Percentiles rank a stretch among this genome's conserved stretches.
Conservation (phyloP, 2,329 filamentous ascomycete genomes). For the Elsinoe ampelina region DNA sequence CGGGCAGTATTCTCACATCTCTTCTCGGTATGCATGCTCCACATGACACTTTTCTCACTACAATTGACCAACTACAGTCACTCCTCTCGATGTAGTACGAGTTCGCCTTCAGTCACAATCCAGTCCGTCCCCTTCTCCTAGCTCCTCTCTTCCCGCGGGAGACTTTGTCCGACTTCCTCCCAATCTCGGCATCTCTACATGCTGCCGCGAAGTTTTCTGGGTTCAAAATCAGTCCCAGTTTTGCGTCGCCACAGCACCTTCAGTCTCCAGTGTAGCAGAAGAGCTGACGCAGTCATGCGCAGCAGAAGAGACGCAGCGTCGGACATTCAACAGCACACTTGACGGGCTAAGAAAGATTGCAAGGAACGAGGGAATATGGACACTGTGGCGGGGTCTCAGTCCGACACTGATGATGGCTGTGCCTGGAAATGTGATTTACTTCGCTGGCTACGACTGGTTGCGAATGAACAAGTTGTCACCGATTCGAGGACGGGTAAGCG, state of each 20-base stretch:
- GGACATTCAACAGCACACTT: conserved; percentile 79
- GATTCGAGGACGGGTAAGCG: conserved; percentile 50
- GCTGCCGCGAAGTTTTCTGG: conserved; percentile 96
- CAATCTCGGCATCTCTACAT: conserved; percentile 84
- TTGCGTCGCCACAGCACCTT: conserved; percentile 55
- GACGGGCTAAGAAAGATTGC: conserved; percentile 93
- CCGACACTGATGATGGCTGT: conserved; percentile 91
- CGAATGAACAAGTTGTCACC: conserved; percentile 66
- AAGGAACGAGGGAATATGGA: conserved; percentile 76
- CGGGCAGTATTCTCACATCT: conserved; percentile 82
- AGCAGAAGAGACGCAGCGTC: conserved; percentile 75
- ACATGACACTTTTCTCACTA: neutral
- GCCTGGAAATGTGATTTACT: conserved; percentile 95
- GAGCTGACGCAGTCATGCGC: conserved; percentile 59
- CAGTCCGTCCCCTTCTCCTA: conserved; percentile 46
- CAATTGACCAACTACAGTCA: conserved; percentile 51
- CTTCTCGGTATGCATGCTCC: conserved; percentile 58
- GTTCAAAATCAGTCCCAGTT: conserved; percentile 74
- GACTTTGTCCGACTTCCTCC: conserved; percentile 61
- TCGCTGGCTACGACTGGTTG: conserved; percentile 94
- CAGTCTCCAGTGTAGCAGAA: conserved; percentile 32
- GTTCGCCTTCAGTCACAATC: conserved; percentile 86
- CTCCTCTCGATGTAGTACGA: conserved; percentile 91
- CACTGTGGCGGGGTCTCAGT: conserved; percentile 87
- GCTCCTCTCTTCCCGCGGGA: conserved; percentile 35